These are phyloP conservation scores for Acanthamoeba sp. DNA, from an alignment of 208 protist genomes.

Conservation along the genomic window DNA sequence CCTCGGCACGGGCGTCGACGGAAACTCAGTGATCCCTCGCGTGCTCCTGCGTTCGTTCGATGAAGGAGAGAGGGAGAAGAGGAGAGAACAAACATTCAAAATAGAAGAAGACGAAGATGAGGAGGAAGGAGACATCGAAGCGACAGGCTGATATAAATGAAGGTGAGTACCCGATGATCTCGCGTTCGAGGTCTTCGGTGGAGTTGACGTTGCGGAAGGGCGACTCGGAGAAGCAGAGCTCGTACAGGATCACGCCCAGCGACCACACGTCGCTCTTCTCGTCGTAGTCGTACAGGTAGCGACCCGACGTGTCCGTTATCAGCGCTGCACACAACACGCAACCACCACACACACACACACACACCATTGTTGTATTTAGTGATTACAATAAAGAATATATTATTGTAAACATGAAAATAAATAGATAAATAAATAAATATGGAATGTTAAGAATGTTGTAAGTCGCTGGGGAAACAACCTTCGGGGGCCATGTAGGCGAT, in stretches of 20 bases:
- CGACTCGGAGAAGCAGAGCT: constrained; percentile 76
- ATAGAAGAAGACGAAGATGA: background rate
- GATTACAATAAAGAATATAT: no score
- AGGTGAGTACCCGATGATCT: constrained; percentile 18
- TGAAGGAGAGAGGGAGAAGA: background rate
- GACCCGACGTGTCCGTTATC: background rate
- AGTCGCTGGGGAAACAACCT: background rate
- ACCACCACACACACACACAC: background rate
- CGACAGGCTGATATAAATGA: background rate
- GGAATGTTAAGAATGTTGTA: background rate
- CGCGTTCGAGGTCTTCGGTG: constrained; percentile 46
- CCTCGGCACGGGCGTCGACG: background rate
- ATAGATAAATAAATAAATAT: no score
- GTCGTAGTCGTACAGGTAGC: constrained; percentile 74
- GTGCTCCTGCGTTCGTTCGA: background rate
- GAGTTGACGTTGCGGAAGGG: constrained; percentile 41
- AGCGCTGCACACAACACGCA: background rate
- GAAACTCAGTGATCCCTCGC: background rate
- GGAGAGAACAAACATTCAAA: background rate
- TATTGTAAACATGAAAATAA: no score
- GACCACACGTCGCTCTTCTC: constrained; percentile 82
- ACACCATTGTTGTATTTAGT: no score
- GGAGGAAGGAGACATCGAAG: background rate
- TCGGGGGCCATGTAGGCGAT: constrained; percentile 71
- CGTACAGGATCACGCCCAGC: constrained; percentile 86